Evolutionary conservation across 768 basidiomycete species (phyloP).

Genomic region (Porpolomopsis calyptriformis): DNA sequence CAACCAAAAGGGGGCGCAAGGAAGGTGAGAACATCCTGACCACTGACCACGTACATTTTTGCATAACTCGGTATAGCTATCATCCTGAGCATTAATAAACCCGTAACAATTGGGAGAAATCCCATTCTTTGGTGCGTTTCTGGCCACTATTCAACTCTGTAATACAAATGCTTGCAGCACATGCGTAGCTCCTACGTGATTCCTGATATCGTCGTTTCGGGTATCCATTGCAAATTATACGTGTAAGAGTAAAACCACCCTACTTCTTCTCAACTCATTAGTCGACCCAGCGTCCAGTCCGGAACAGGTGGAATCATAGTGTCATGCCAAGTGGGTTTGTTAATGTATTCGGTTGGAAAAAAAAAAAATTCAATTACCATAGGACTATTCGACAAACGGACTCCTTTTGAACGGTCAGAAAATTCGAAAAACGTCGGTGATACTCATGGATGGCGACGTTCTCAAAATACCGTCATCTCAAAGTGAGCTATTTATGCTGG

Average conservation of each 20-base stretch:
- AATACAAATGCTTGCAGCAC: constrained; percentile 6
- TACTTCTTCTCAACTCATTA: constrained; percentile 6
- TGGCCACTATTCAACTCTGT: neutral
- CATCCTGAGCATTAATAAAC: constrained; percentile 47
- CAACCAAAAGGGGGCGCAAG: constrained; percentile 44
- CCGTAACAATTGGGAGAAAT: constrained; percentile 62
- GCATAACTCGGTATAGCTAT: constrained; percentile 32
- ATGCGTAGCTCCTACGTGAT: constrained; percentile 51
- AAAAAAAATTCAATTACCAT: neutral
- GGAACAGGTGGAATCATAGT: constrained; percentile 64
- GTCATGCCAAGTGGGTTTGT: constrained; percentile 55
- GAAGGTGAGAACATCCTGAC: constrained; percentile 38
- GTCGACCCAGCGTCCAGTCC: constrained; percentile 45
- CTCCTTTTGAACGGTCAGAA: constrained; percentile 58
- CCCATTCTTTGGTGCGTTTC: constrained; percentile 47
- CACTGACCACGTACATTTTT: neutral
- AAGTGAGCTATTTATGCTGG: constrained; percentile 27
- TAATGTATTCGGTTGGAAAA: neutral
- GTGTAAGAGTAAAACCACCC: constrained; percentile 37
- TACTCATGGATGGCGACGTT: constrained; percentile 69
- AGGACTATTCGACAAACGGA: constrained; percentile 77
- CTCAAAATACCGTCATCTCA: constrained; percentile 59
- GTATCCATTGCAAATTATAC: constrained; percentile 68
- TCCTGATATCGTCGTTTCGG: constrained; percentile 52
- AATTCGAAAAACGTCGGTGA: constrained; percentile 54